Evolutionary conservation across 2,329 filamentous ascomycete species (phyloP).

Genomic region (Gyromitra esculenta): DNA sequence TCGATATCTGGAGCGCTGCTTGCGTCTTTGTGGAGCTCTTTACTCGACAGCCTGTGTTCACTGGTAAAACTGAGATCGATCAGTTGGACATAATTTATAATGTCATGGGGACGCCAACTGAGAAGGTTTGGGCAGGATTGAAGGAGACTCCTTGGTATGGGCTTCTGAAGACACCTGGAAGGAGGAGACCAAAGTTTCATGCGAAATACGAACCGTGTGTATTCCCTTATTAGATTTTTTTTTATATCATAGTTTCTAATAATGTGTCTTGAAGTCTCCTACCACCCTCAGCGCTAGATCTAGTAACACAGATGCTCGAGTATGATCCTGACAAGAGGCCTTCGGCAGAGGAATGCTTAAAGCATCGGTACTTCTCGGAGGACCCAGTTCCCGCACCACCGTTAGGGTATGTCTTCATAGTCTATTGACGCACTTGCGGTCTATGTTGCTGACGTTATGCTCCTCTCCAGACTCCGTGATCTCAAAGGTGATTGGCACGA

Average conservation of each 20-base stretch:
- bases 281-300: conserved; percentile 81
- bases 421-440: conserved; percentile 4
- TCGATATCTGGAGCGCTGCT: conserved; percentile 96
- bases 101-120: conserved; percentile 86
- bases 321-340: conserved; percentile 89
- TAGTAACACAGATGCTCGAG: conserved; percentile 83
- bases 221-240: neutral
- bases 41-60: conserved; percentile 90
- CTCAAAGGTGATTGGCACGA: conserved; percentile 98
- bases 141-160: conserved; percentile 98
- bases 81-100: conserved; percentile 98
- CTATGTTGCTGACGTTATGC: conserved; percentile 59
- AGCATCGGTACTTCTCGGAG: conserved; percentile 85
- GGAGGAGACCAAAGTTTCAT: conserved; percentile 77
- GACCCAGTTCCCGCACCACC: conserved; percentile 82
- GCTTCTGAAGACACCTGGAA: conserved; percentile 75
- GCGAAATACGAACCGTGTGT: conserved; percentile 77
- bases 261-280: conserved; percentile 61
- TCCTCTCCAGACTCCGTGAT: conserved; percentile 70
- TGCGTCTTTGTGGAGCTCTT: conserved; percentile 98
- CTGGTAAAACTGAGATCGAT: conserved; percentile 93
- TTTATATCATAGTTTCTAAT: neutral
- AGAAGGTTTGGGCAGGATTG: conserved; percentile 84
- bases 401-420: conserved; percentile 72
- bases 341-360: conserved; percentile 81